A percentile compares a stretch with the other conserved stretches of the same genome.
Evolutionary conservation across 164 flowering plant genomes (phyloP).

Genomic region (Piper betle): DNA sequence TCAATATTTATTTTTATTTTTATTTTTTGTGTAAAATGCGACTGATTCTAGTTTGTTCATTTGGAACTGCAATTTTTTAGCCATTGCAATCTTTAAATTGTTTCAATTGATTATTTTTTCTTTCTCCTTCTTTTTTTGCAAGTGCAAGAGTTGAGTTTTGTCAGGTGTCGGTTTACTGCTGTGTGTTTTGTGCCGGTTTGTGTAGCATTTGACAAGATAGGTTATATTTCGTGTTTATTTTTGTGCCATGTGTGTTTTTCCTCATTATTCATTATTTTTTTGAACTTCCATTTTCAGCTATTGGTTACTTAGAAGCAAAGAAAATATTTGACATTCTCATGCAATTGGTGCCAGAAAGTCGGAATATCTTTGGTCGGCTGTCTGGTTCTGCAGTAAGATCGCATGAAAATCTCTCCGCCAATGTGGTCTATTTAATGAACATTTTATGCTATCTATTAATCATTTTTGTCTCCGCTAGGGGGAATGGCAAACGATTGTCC

Average conservation of each 20-base stretch:
- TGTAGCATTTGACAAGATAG: too few relatives aligned
- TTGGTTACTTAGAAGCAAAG: slow-evolving; percentile 81
- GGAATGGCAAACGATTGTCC: slow-evolving; percentile 83
- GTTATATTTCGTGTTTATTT: neutral
- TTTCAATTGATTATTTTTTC: too few relatives aligned
- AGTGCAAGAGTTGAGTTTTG: too few relatives aligned
- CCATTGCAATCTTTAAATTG: too few relatives aligned
- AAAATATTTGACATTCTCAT: slow-evolving; percentile 69
- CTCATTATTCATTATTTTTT: neutral
- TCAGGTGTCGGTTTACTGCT: too few relatives aligned
- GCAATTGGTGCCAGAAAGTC: slow-evolving; percentile 65
- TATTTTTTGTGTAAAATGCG: too few relatives aligned
- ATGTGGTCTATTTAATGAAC: neutral
- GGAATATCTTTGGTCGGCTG: slow-evolving; percentile 88
- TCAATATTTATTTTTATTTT: too few relatives aligned
- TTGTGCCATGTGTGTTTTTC: slow-evolving; percentile 1
- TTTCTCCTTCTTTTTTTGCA: too few relatives aligned
- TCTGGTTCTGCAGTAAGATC: slow-evolving; percentile 91
- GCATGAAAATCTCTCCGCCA: neutral
- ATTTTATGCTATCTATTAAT: neutral
- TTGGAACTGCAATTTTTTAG: too few relatives aligned
- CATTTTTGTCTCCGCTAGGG: slow-evolving; percentile 43
- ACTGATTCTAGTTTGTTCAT: too few relatives aligned
- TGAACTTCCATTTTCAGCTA: slow-evolving; percentile 29
- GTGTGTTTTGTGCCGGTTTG: too few relatives aligned